These are phyloP conservation scores for Pseudevernia furfuracea DNA, from an alignment of 495 filamentous ascomycete genomes.

Conservation along the genomic window DNA sequence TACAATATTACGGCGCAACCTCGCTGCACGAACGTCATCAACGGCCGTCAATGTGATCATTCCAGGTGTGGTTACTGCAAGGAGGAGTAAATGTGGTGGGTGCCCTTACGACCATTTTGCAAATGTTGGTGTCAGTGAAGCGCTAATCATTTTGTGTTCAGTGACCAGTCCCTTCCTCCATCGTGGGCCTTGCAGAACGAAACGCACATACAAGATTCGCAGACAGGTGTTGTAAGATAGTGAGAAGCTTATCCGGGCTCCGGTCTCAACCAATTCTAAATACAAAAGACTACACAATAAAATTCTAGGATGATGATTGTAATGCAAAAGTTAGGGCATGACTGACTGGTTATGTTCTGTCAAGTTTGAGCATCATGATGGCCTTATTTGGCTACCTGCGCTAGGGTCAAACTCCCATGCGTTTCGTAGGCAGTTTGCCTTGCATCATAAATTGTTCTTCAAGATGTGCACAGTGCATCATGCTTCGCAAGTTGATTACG, in stretches of 20 bases:
- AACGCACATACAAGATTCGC: background rate
- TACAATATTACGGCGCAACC: background rate
- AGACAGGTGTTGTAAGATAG: background rate
- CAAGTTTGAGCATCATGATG: background rate
- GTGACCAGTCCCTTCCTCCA: background rate
- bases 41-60: constrained; percentile 7
- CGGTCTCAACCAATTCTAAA: background rate
- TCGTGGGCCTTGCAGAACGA: background rate
- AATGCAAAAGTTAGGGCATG: background rate
- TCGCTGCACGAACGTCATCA: constrained; percentile 7
- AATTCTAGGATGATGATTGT: background rate
- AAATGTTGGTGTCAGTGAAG: background rate
- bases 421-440: background rate
- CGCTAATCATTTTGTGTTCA: background rate
- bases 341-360: background rate
- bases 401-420: background rate
- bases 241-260: background rate
- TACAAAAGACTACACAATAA: background rate
- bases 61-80: constrained; percentile 1
- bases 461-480: background rate
- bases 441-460: background rate
- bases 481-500: background rate
- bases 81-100: background rate
- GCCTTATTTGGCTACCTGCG: background rate
- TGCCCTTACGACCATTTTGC: background rate